phyloP scores from a whole-genome alignment of 352 stramenopile genomes.

The Pythium phragmitis region DNA sequence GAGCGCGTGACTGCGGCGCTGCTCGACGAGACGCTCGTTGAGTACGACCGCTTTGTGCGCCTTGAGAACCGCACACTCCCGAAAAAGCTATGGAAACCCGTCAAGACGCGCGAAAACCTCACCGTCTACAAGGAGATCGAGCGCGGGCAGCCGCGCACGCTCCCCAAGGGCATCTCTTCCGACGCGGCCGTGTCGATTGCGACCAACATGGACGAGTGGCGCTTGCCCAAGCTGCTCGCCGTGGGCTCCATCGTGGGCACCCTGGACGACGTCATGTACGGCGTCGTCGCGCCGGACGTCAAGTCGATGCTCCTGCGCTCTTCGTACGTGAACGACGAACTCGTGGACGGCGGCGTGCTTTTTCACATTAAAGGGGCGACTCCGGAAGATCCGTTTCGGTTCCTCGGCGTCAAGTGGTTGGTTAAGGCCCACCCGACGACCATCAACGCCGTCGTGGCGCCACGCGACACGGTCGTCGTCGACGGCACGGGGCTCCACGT shows the following conservation, averaged over 20 bases:
- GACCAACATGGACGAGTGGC: slow-evolving; percentile 19
- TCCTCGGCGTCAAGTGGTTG: slow-evolving; percentile 28
- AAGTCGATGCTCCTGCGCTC: slow-evolving; percentile 52
- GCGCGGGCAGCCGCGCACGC: neutral
- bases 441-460: slow-evolving; percentile 22
- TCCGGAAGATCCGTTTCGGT: slow-evolving; percentile 26
- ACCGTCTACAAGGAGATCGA: slow-evolving; percentile 34
- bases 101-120: slow-evolving; percentile 35
- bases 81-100: slow-evolving; percentile 32
- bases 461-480: slow-evolving; percentile 26
- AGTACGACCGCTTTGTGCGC: slow-evolving; percentile 30
- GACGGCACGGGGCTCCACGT: slow-evolving; percentile 21
- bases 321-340: slow-evolving; percentile 46
- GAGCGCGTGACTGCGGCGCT: slow-evolving; percentile 11
- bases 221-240: slow-evolving; percentile 25
- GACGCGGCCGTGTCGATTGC: slow-evolving; percentile 2
- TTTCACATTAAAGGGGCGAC: slow-evolving; percentile 43
- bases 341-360: slow-evolving; percentile 51
- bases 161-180: neutral
- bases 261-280: slow-evolving; percentile 40
- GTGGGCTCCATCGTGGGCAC: slow-evolving; percentile 28
- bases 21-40: slow-evolving; percentile 25
- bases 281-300: slow-evolving; percentile 44
- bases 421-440: slow-evolving; percentile 23
- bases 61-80: slow-evolving; percentile 27